These are phyloP conservation scores for Tripidium arundinaceum DNA, from an alignment of 202 grass and related monocot species.

Conservation along the genomic window DNA sequence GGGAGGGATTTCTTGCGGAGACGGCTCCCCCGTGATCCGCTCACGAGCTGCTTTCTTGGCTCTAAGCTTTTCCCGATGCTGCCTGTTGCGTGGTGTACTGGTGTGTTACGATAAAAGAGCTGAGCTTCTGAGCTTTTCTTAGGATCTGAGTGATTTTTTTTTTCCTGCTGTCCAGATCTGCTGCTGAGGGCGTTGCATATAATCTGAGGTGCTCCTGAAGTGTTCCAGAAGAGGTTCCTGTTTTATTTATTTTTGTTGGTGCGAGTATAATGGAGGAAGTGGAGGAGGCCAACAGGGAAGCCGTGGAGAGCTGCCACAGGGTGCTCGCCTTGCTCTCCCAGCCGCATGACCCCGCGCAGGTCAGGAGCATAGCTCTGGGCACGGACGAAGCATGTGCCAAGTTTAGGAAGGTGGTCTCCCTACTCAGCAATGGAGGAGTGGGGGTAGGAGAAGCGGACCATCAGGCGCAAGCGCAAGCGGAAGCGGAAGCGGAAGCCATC, in stretches of 20 bases:
- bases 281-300: constrained; percentile 76
- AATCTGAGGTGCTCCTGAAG: constrained; percentile 29
- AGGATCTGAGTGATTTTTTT: constrained; percentile 29
- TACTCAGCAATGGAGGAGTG: constrained; percentile 41
- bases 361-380: constrained; percentile 48
- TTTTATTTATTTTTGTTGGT: not conserved
- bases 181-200: constrained; percentile 18
- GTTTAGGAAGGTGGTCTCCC: constrained; percentile 75
- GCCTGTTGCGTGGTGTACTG: too few species aligned
- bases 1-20: constrained; percentile 26
- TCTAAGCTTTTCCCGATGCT: too few species aligned
- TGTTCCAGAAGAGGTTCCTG: not conserved
- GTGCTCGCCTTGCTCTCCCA: constrained; percentile 66
- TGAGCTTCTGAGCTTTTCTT: not conserved
- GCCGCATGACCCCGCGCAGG: constrained; percentile 54
- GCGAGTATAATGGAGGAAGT: constrained; percentile 68
- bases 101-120: not conserved
- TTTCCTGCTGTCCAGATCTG: constrained; percentile 46
- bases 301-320: constrained; percentile 76
- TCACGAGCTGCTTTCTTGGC: constrained; percentile 16
- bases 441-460: not conserved
- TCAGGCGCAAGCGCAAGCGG: not conserved
- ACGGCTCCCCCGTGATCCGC: constrained; percentile 23
- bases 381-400: constrained; percentile 64
- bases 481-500: constrained; percentile 32